Percentiles rank a stretch among this genome's conserved stretches.
Evolutionary conservation across 371 early-diverging fungal genomes (phyloP).

Genomic region (Chytridiales sp.): DNA sequence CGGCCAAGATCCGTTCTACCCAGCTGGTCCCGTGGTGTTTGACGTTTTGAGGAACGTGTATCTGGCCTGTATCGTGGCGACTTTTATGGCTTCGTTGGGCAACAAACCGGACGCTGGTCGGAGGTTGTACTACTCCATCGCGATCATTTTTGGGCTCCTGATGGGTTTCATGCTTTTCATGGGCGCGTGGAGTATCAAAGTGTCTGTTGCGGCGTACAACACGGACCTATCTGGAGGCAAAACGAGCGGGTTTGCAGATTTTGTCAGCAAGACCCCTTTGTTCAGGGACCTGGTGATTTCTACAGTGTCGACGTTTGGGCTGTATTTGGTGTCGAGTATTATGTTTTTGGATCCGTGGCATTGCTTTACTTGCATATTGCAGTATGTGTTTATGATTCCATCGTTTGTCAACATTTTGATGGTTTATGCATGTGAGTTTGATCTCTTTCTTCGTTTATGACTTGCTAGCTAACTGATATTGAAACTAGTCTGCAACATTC

Average conservation of each 20-base stretch:
- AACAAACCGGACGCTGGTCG: conserved; percentile 88
- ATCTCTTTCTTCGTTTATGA: background rate
- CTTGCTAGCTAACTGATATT: background rate
- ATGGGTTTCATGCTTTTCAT: conserved; percentile 74
- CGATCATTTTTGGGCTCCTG: conserved; percentile 68
- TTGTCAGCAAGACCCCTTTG: conserved; percentile 29
- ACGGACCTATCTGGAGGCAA: conserved; percentile 6
- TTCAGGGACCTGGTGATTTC: conserved; percentile 83
- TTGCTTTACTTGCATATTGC: conserved; percentile 77
- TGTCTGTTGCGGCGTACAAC: conserved; percentile 16
- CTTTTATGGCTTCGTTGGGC: conserved; percentile 86
- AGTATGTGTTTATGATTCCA: conserved; percentile 73
- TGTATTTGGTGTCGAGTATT: conserved; percentile 78
- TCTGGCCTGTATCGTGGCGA: conserved; percentile 67
- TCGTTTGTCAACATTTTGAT: conserved; percentile 75
- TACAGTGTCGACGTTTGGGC: conserved; percentile 74
- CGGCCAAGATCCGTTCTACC: conserved; percentile 42
- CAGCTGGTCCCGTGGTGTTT: conserved; percentile 36
- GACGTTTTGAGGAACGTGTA: conserved; percentile 66
- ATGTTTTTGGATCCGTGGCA: conserved; percentile 90
- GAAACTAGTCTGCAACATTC: conserved; percentile 40
- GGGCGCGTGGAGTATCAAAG: conserved; percentile 43
- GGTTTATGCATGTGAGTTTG: conserved; percentile 79
- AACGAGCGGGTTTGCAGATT: conserved; percentile 20
- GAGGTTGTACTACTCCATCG: conserved; percentile 48